Conservation (phyloP, 2,329 filamentous ascomycete genomes). For the Neopestalotiopsis clavispora region DNA sequence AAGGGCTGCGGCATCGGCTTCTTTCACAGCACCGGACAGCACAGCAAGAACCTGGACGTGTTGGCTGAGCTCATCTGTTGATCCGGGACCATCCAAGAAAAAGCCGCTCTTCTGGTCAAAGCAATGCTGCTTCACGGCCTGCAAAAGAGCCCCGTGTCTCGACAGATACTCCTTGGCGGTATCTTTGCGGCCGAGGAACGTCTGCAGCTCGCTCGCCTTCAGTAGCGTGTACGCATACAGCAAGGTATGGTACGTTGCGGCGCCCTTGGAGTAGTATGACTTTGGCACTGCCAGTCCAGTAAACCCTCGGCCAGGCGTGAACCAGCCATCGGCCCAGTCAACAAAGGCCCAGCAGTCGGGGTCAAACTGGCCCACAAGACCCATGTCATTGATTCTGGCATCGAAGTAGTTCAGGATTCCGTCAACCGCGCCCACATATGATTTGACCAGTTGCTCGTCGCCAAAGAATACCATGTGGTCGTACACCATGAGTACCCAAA, state of each 20-base stretch:
- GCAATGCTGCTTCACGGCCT: slow-evolving; percentile 32
- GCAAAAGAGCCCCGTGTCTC: slow-evolving; percentile 25
- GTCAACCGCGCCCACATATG: slow-evolving; percentile 17
- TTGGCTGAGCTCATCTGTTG: slow-evolving; percentile 31
- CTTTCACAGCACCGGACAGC: slow-evolving; percentile 18
- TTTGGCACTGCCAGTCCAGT: slow-evolving; percentile 17
- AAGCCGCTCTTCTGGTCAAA: slow-evolving; percentile 31
- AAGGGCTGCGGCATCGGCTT: slow-evolving; percentile 21
- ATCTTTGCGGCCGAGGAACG: slow-evolving; percentile 20
- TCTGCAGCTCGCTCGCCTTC: slow-evolving; percentile 18
- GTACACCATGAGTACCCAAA: slow-evolving; percentile 37
- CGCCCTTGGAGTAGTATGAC: slow-evolving; percentile 20
- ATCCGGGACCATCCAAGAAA: slow-evolving; percentile 32
- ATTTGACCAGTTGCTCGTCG: slow-evolving; percentile 23
- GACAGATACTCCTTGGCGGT: slow-evolving; percentile 30
- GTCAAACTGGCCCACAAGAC: slow-evolving; percentile 27
- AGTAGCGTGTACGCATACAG: slow-evolving; percentile 21
- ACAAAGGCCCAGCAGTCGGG: slow-evolving; percentile 38
- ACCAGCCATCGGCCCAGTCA: slow-evolving; percentile 39
- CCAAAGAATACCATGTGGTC: slow-evolving; percentile 38
- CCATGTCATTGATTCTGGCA: slow-evolving; percentile 16
- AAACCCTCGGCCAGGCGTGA: slow-evolving; percentile 18
- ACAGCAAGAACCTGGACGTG: slow-evolving; percentile 39
- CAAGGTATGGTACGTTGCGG: slow-evolving; percentile 24
- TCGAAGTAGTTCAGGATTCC: slow-evolving; percentile 21